Evolutionary conservation across 345 rosid genomes (phyloP), one percentile per base, ranked within the genome.

Genomic region (Populus nigra): DNA sequence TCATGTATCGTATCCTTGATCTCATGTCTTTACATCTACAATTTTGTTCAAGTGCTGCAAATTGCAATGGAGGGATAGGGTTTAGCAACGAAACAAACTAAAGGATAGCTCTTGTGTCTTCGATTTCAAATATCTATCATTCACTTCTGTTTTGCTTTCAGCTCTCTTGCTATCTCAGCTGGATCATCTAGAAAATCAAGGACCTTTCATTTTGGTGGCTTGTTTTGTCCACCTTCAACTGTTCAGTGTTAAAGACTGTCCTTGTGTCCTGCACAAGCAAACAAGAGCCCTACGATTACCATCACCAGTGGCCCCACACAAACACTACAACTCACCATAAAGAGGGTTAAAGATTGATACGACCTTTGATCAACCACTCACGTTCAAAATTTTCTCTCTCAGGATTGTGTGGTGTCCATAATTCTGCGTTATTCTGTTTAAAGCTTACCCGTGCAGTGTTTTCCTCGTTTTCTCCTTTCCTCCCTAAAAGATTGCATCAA

Each of bases 291-390:
- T 82, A 72, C 77, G 78, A 79, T 83, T 78, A 74, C 73, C 66
- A 68, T 67, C 71, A 66, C 69, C 72, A 78, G 41, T 76, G 90
- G 84, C 75, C 87, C 81, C 76, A 39, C 82, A 76, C 78, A 53
- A 76, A 47, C 70, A 69, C 69, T 68, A 78, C 55, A 81, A 38
- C 80, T 74, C 76, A 75, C 71, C 73, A 82, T 72, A 74, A 77
- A 76, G 67, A 67, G 47, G 43, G 39, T 86, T 76, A 80, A 78
- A 72, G 81, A 79, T 73, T 81, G 89, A 87, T 23, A 83, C 71
- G 89, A 90, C 88, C 59, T 77, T 35, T 69, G 80, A 88, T 86
- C 87, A 82, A 74, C 74, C 86, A 75, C 57, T 77, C 80, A 69
- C 25, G 3, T 29, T 61, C 16, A 68, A 22, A 39, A 2, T 66